A percentile compares a stretch with the other conserved stretches of the same genome.
phyloP scores from a whole-genome alignment of 108 stramenopile species.

The Nitzschia sp. region DNA sequence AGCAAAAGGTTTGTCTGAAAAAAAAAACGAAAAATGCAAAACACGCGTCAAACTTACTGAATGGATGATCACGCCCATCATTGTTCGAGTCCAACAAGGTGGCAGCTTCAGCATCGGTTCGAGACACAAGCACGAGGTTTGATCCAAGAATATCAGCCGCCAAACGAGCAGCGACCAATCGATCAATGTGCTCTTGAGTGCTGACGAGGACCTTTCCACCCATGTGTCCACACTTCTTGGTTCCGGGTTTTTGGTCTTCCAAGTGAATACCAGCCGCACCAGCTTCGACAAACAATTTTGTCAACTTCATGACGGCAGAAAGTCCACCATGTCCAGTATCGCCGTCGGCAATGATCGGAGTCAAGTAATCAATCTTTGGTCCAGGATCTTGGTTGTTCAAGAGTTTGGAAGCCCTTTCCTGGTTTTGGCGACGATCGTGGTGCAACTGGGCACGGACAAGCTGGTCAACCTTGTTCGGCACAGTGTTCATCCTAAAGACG shows the following conservation, averaged over 20 bases:
- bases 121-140: conserved; percentile 83
- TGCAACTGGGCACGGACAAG: conserved; percentile 91
- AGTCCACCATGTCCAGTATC: conserved; percentile 94
- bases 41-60: conserved; percentile 47
- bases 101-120: conserved; percentile 97
- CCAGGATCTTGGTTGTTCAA: conserved; percentile 62
- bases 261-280: conserved; percentile 91
- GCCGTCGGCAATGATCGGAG: conserved; percentile 94
- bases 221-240: conserved; percentile 98
- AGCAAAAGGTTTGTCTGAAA: no score
- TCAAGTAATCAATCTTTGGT: conserved; percentile 86
- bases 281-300: conserved; percentile 93
- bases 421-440: conserved; percentile 92
- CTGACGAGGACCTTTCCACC: conserved; percentile 93
- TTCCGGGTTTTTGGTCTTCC: conserved; percentile 91
- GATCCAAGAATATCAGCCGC: conserved; percentile 91
- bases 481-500: conserved; percentile 86
- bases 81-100: conserved; percentile 94
- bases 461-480: conserved; percentile 94
- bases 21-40: no score
- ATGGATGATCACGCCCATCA: conserved; percentile 96
- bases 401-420: conserved; percentile 75
- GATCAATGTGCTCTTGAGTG: conserved; percentile 95
- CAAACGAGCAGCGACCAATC: conserved; percentile 90
- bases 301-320: conserved; percentile 95